Evolutionary conservation across 2,329 filamentous ascomycete species (phyloP).

Genomic region (Thelonectria rubi): DNA sequence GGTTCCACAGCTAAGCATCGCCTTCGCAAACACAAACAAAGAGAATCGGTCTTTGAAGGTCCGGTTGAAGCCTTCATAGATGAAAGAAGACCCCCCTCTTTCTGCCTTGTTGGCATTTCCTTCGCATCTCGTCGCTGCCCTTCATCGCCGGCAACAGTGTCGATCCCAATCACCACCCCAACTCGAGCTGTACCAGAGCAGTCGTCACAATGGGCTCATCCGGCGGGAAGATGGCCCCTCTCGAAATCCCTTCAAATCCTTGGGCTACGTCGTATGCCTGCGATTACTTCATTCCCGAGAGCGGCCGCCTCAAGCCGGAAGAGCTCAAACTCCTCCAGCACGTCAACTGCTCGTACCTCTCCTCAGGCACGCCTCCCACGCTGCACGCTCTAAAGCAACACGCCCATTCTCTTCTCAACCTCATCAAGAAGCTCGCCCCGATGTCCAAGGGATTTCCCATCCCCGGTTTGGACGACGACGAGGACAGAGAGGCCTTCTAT

Average conservation of each 20-base stretch:
- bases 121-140: not conserved
- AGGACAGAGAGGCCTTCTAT: constrained; percentile 49
- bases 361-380: constrained; percentile 62
- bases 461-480: constrained; percentile 18
- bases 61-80: not conserved
- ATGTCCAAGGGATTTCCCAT: constrained; percentile 42
- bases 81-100: not conserved
- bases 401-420: constrained; percentile 63
- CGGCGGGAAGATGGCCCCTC: constrained; percentile 7
- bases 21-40: not conserved
- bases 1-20: not conserved
- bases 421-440: constrained; percentile 60
- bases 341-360: constrained; percentile 67
- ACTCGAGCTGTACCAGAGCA: not conserved
- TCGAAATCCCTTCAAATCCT: constrained; percentile 37
- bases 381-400: constrained; percentile 68
- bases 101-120: not conserved
- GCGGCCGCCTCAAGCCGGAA: constrained; percentile 30
- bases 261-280: constrained; percentile 43
- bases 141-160: not conserved
- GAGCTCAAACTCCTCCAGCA: constrained; percentile 48
- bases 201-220: constrained; percentile 11
- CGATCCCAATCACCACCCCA: not conserved
- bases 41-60: not conserved
- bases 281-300: constrained; percentile 36